Base-by-base conservation (phyloP, 305 asterid species). In the Withania somnifera region DNA sequence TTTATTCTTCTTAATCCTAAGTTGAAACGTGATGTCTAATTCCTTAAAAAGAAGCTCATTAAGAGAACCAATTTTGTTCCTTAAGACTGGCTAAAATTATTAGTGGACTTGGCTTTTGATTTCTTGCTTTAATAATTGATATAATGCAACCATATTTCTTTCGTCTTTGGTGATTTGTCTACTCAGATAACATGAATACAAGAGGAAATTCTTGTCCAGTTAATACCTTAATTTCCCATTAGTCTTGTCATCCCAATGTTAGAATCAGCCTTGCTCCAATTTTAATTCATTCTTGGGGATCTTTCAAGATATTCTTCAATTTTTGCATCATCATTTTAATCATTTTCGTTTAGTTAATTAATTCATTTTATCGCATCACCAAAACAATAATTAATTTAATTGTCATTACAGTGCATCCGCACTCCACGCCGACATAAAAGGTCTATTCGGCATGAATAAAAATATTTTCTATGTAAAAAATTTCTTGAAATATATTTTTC, bases 101-200 rank as follows among this genome's bases (percentile, higher is more conserved):
- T 22, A 78, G 82, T 78, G 82, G 82, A 56, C 71, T 78, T 78
- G 71, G 0, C 36, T 19, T 36, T n/a, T n/a, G n/a, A n/a, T n/a
- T 56, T 77, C n/a, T 11, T 53, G 4, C 67, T 32, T 42, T 71
- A 71, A 71, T 71, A 71, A 45, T 71, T 71, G 58, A 71, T 76
- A 38, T 53, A 32, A 38, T 19, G 82, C 68, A 38, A 78, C 3
- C 19, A 36, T 45, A 53, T 78, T 15, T 56, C 32, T 78, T n/a
- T 36, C 13, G 13, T 22, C 42, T 32, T 20, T 78, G 66, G 82
- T 78, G 82, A 78, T 34, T 42, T 78, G 38, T 78, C 82, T 40
- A 78, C 71, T 57, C 82, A 57, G 53, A 57, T 19, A 56, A 57
- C 82, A 78, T 78, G 9, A 71, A 71, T 71, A 71, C 34, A 71